Conservation (phyloP, 2,329 filamentous ascomycete genomes). For the Calonectria fujianensis region DNA sequence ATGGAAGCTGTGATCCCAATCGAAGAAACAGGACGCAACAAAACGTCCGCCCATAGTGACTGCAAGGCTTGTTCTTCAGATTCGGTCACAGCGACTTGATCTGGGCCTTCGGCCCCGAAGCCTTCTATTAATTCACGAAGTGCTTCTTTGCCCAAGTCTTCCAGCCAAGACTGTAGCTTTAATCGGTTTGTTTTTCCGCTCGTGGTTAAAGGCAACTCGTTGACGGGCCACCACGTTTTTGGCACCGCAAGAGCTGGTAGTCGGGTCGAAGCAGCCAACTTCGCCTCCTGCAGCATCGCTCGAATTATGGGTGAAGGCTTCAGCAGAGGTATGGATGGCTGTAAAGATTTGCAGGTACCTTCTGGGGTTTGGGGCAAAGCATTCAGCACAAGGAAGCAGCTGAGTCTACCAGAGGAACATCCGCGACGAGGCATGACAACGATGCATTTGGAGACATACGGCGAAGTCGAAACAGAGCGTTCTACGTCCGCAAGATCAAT, state of each 20-base stretch:
- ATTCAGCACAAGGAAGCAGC: not conserved
- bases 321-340: not conserved
- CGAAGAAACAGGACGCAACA: not conserved
- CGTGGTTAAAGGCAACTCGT: not conserved
- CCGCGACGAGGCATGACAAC: not conserved
- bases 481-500: not conserved
- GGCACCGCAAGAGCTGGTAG: not conserved
- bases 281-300: not conserved
- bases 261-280: not conserved
- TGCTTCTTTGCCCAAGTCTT: not conserved
- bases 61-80: not conserved
- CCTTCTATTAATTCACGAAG: not conserved
- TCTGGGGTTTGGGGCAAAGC: not conserved
- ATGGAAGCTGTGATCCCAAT: not conserved
- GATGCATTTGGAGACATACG: not conserved
- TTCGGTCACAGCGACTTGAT: not conserved
- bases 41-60: not conserved
- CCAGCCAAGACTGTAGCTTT: not conserved
- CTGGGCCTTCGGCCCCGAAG: not conserved
- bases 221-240: not conserved
- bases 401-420: not conserved
- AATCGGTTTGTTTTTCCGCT: not conserved
- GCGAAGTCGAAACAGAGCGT: not conserved
- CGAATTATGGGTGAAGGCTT: not conserved
- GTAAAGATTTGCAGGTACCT: not conserved